Evolutionary conservation across 257 asterid genomes (phyloP), one percentile per base, ranked within the genome.

Genomic region (Linaria vulgaris): DNA sequence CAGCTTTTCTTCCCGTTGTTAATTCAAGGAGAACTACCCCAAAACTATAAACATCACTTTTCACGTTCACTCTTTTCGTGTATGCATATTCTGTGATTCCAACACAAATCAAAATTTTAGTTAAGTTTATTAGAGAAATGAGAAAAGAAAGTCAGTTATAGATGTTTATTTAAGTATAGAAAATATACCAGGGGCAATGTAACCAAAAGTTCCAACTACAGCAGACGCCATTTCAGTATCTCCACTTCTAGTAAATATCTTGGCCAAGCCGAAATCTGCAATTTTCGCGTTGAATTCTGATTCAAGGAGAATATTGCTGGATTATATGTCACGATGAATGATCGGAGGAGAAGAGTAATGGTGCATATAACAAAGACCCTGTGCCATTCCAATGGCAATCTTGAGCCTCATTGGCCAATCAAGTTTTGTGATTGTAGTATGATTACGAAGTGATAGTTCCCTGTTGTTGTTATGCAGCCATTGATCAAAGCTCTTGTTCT

Each of bases 291-390:
- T 73, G 78, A 81, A 78, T 21, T 74, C 73, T 2, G 82, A 68
- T 66, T 83, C 88, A 76, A 86, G 50, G 64, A 83, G 69, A 64
- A 86, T 86, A 48, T 86, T 83, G 67, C 91, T 83, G 4, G 91
- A 78, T 68, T 86, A 83, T 17, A 86, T 81, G 41, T 86, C 91
- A 0, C 95, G 80, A 20, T 86, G 95, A n/a, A n/a, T n/a, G n/a
- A n/a, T n/a, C n/a, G n/a, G n/a, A n/a, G n/a, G n/a, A n/a, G n/a
- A n/a, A n/a, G n/a, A n/a, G n/a, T n/a, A n/a, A 53, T 83, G 90
- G 66, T 86, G 95, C 95, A 86, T 81, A 44, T 83, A 86, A 63
- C 76, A 75, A 6, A 86, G 88, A 59, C 95, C 95, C 53, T 79
- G 82, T 21, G 88, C 95, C 27, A 73, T 75, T 61, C 95, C 90